Evolutionary conservation across 1,284 basidiomycete species (phyloP).

Genomic region (Ustilago vetiveriae): DNA sequence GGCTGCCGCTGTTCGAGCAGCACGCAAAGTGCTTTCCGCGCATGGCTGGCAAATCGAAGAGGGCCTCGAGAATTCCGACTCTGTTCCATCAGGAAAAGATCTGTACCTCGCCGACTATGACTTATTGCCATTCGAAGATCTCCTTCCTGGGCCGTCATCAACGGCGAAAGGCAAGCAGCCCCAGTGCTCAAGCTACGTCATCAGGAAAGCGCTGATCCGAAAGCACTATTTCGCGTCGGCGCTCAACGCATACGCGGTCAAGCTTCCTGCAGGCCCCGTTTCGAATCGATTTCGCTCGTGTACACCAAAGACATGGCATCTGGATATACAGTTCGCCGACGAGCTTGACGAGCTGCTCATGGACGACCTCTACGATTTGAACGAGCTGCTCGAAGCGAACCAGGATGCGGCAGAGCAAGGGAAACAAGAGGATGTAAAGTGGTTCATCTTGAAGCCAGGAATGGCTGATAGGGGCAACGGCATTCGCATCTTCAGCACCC

Average conservation of each 20-base stretch:
- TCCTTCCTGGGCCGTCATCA: constrained; percentile 27
- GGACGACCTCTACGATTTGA: constrained; percentile 92
- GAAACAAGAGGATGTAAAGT: constrained; percentile 69
- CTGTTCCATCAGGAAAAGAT: constrained; percentile 17
- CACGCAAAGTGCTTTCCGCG: constrained; percentile 31
- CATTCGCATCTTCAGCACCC: constrained; percentile 86
- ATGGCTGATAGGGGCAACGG: constrained; percentile 97
- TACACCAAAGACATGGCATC: constrained; percentile 82
- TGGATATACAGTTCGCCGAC: constrained; percentile 90
- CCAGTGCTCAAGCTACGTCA: constrained; percentile 85
- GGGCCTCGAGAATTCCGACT: constrained; percentile 2
- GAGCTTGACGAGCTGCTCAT: constrained; percentile 93
- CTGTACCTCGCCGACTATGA: constrained; percentile 65
- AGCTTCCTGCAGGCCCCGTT: constrained; percentile 28
- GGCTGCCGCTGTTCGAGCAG: constrained; percentile 43
- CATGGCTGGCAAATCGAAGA: constrained; percentile 47
- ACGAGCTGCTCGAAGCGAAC: constrained; percentile 70
- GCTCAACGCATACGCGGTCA: constrained; percentile 70
- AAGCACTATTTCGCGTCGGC: constrained; percentile 90
- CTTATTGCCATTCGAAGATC: constrained; percentile 57
- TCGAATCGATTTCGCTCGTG: constrained; percentile 22
- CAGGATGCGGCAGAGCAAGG: constrained; percentile 47
- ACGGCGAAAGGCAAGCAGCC: constrained; percentile 65
- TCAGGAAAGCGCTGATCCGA: constrained; percentile 90
- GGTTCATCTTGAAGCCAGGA: constrained; percentile 82